phyloP scores from a whole-genome alignment of 2,329 filamentous ascomycete genomes.

The Diaporthe sp. region DNA sequence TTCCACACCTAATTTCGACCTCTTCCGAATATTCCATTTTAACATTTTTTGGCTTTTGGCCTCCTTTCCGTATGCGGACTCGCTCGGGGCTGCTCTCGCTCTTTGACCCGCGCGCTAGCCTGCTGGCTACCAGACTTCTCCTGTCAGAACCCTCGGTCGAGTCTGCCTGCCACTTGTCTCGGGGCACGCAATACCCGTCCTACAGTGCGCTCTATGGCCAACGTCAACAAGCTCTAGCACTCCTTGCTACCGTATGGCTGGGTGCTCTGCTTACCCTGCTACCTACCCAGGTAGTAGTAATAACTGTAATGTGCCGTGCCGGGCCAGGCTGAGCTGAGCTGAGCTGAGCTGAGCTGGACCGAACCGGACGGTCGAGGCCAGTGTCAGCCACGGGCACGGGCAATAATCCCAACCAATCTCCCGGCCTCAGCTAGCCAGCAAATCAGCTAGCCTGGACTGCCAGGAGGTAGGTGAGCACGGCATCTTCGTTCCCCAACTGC shows the following conservation, averaged over 20 bases:
- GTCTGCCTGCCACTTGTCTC: not conserved
- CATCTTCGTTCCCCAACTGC: not conserved
- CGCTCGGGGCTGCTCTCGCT: not conserved
- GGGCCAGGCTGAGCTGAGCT: not conserved
- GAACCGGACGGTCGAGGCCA: not conserved
- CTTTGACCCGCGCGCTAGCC: constrained; percentile 1
- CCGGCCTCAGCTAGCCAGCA: not conserved
- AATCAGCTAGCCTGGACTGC: constrained; percentile 19
- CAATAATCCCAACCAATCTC: constrained; percentile 15
- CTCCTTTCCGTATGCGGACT: constrained; percentile 20
- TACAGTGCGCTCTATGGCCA: not conserved
- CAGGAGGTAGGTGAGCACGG: constrained; percentile 6
- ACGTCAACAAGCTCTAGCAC: not conserved
- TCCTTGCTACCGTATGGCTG: not conserved
- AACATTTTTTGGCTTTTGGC: not conserved
- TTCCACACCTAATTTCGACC: constrained; percentile 32
- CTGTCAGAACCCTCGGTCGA: not conserved
- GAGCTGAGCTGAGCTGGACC: not conserved
- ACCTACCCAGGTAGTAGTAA: no score
- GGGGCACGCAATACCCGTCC: not conserved
- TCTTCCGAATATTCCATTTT: not conserved
- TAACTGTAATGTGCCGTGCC: not conserved
- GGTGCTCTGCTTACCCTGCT: not conserved
- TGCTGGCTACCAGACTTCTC: not conserved
- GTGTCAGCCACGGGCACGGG: constrained; percentile 3